Conservation (phyloP, 257 asterid species). For the Haberlea rhodopensis region DNA sequence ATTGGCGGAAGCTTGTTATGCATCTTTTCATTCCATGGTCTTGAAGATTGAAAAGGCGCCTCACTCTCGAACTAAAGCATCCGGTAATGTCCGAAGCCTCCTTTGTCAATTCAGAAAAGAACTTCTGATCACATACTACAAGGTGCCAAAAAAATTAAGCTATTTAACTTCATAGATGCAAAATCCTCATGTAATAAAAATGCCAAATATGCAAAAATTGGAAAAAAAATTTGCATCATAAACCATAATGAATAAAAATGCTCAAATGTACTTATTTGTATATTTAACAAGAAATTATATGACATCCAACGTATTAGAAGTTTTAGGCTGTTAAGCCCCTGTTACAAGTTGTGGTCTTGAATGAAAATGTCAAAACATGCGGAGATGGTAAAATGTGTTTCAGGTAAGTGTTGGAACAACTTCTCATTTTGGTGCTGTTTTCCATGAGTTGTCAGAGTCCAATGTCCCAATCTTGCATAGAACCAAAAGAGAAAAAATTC, state of each 20-base stretch:
- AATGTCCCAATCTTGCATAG: not conserved
- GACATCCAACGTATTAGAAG: not conserved
- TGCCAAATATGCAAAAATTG: not conserved
- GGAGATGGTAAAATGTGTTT: not conserved
- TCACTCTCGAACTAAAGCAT: slow-evolving; percentile 48
- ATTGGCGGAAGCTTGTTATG: slow-evolving; percentile 28
- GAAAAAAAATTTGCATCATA: not conserved
- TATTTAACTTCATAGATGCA: not conserved
- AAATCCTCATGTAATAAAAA: not conserved
- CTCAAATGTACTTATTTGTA: not conserved
- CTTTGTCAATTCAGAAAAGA: slow-evolving; percentile 45
- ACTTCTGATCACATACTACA: slow-evolving; percentile 51
- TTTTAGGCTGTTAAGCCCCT: no score
- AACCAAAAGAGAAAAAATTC: no score
- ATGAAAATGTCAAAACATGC: not conserved
- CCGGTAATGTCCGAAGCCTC: slow-evolving; percentile 51
- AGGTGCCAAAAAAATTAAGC: slow-evolving; percentile 2
- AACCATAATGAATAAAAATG: no score
- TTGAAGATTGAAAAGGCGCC: slow-evolving; percentile 46
- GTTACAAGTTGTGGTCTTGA: not conserved
- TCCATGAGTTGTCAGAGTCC: not conserved
- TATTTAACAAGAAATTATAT: not conserved
- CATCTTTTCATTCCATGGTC: slow-evolving; percentile 35
- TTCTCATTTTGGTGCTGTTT: not conserved
- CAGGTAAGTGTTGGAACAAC: not conserved